Evolutionary conservation across 345 rosid genomes (phyloP).

Genomic region (Nasturtium officinale): DNA sequence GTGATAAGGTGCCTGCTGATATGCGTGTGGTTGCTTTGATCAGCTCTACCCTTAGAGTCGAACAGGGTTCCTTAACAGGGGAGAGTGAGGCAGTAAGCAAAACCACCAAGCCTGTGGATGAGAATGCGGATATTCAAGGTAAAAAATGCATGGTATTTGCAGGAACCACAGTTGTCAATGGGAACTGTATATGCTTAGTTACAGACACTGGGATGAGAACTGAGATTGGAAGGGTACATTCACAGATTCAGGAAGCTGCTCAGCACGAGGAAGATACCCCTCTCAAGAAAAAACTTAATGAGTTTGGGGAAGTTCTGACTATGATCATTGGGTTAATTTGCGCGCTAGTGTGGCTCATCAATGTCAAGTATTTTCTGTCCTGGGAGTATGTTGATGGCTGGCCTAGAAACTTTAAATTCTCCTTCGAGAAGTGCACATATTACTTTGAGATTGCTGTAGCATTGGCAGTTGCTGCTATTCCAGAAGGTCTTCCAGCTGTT

Average conservation of each 20-base stretch:
- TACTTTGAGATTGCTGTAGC: constrained; percentile 99
- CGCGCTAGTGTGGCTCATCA: constrained; percentile 90
- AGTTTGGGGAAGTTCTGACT: constrained; percentile 84
- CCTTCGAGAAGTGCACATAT: constrained; percentile 96
- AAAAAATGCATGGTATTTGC: constrained; percentile 91
- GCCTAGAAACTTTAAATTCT: constrained; percentile 86
- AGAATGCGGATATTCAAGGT: constrained; percentile 77
- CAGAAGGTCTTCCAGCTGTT: constrained; percentile 96
- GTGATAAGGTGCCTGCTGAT: constrained; percentile 94
- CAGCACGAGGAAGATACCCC: constrained; percentile 90
- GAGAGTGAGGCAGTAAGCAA: constrained; percentile 93
- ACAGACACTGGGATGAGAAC: constrained; percentile 78
- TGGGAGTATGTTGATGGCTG: constrained; percentile 95
- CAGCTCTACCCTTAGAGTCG: constrained; percentile 83
- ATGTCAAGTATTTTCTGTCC: constrained; percentile 82
- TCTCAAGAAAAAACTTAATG: constrained; percentile 87
- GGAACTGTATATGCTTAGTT: constrained; percentile 79
- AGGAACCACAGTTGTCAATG: constrained; percentile 90
- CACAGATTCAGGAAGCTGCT: constrained; percentile 92
- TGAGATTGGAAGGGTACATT: constrained; percentile 89
- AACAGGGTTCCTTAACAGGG: constrained; percentile 92
- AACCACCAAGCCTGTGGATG: constrained; percentile 67
- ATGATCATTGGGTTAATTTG: constrained; percentile 79
- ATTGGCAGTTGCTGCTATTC: constrained; percentile 95
- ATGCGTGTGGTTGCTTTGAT: constrained; percentile 67